A percentile compares a stretch with the other conserved stretches of the same genome.
These are phyloP conservation scores for Clarireedia paspali DNA, from an alignment of 2,329 filamentous ascomycete species.

Conservation along the genomic window DNA sequence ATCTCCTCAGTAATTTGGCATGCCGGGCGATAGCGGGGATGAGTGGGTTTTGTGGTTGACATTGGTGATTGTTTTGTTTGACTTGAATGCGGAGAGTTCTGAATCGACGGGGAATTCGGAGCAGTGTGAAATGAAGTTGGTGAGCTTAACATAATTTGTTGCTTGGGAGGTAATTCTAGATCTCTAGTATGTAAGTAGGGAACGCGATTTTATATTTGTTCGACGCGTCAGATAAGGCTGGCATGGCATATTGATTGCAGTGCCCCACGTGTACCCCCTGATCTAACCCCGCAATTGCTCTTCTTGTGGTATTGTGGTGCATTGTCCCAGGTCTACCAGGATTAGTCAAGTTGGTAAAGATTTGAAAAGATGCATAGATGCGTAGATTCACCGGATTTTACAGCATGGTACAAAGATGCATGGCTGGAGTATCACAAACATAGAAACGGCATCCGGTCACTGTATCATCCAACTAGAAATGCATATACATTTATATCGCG, in stretches of 20 bases:
- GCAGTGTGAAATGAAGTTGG: constrained; percentile 2
- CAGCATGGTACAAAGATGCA: too few species aligned
- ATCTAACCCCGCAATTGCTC: too few species aligned
- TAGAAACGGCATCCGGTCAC: too few species aligned
- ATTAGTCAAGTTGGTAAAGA: too few species aligned
- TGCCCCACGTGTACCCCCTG: too few species aligned
- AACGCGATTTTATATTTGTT: not conserved
- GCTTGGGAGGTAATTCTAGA: not conserved
- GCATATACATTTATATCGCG: too few species aligned
- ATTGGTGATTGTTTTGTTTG: not conserved
- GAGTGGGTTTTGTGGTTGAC: not conserved
- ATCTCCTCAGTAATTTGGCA: constrained; percentile 3
- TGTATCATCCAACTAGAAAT: too few species aligned
- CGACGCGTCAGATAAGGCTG: not conserved
- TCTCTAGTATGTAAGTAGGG: not conserved
- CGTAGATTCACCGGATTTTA: too few species aligned
- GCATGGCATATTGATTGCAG: not conserved
- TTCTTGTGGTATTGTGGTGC: too few species aligned
- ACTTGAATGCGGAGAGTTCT: not conserved
- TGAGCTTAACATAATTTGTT: not conserved
- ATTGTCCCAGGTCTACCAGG: too few species aligned
- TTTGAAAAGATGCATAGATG: too few species aligned
- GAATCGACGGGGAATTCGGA: not conserved
- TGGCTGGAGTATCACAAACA: too few species aligned
- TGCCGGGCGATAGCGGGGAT: not conserved